Base-by-base conservation (phyloP, 768 basidiomycete species). In the Kwoniella sp. region DNA sequence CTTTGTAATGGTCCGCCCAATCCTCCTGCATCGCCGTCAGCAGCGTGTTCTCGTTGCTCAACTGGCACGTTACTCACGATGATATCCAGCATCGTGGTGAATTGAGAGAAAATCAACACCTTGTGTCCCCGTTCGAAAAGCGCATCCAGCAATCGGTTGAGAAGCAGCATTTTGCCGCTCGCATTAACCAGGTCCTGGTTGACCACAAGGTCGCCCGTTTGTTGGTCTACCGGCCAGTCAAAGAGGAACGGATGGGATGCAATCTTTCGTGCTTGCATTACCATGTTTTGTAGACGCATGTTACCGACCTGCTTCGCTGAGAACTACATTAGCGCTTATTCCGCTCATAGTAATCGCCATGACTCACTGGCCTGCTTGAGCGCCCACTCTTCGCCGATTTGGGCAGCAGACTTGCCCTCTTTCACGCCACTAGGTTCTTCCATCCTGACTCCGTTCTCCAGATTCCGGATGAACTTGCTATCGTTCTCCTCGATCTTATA, bases 121-220 rank as follows among this genome's bases (percentile, higher is more conserved):
- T 90, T 93, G 74, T 93, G 91, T 7, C 80, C 81, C 2, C 84
- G 77, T 32, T 76, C 78, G 74, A 98, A 89, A 26, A 99, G 76
- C 50, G 84, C 90, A 27, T 82, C 82, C 7, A 99, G 80, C 8
- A 99, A 77, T 5, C 91, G 82, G 57, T 96, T 88, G 0, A 99
- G 81, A 2, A 99, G 77, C 80, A 98, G 85, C 93, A 98, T 98
- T 79, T 99, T 99, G 15, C 95, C 95, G 50, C 87, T 89, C 0
- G 83, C 83, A 50, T 86, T 84, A 22, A 92, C 82, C 27, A 96
- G 78, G 63, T 91, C 84, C 22, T 87, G 84, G 60, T 87, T 83
- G 32, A 92, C 73, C 36, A 85, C 77, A 0, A 81, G 81, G 34
- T 83, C 75, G n/a, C 77, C 77, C 0, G 85, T 87, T 5, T 76